Base-by-base conservation (phyloP, 345 rosid species). In the Eucalyptus sp. region DNA sequence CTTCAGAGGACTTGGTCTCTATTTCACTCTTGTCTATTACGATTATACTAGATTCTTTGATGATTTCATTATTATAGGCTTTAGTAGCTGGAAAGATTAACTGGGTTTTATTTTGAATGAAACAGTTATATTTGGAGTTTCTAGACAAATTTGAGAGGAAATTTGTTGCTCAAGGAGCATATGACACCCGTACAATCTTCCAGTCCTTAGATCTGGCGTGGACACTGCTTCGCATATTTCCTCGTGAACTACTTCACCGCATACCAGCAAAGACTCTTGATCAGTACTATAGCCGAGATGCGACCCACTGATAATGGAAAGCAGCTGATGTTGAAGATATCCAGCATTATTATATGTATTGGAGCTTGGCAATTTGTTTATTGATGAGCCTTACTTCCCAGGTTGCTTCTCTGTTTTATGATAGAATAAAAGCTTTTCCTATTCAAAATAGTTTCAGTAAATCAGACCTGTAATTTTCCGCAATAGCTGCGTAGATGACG, bases 211-310 rank as follows among this genome's bases (percentile, higher is more conserved):
- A 97, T 92, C 91, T 97, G 90, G 99, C 99, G 37, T 97, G 99
- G 99, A 95, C 98, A 10, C 92, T 98, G 86, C 99, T 98, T 66
- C 99, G 98, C 88, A 97, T 98, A 92, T 98, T 98, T 93, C 99
- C 99, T 3, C 98, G 99, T 27, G 99, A 98, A 92, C 98, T 98
- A 89, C 99, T 97, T 89, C 98, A 97, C 87, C 98, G 99, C 92
- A 96, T 98, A 88, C 99, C 99, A 20, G 99, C 98, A 10, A 98
- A 98, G 94, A 96, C 98, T 16, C 96, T 98, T 2, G 99, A 98
- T 86, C 95, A 88, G 71, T 98, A 86, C 94, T 98, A 98, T 92
- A 96, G 95, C 91, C 95, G 98, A 68, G 99, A 97, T 87, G 90
- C 95, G 52, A 86, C 93, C 81, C 94, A 92, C 66, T 95, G 92